Conservation (phyloP, 306 rosid species). For the Lathyrus oleraceus region DNA sequence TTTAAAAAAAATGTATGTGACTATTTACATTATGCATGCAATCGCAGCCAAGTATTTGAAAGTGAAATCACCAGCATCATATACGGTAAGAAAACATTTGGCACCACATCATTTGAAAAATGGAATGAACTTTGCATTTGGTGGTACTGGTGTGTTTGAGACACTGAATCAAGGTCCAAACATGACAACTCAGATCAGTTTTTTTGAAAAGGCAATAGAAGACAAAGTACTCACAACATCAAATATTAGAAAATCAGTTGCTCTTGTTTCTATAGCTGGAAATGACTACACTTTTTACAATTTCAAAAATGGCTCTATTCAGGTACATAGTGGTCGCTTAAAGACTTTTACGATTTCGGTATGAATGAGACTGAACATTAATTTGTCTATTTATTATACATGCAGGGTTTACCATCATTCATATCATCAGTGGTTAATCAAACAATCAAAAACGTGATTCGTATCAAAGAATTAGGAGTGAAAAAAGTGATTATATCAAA, state of each 20-base stretch:
- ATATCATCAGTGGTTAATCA: slow-evolving; percentile 61
- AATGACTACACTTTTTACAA: slow-evolving; percentile 65
- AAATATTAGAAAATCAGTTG: slow-evolving; percentile 57
- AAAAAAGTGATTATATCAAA: slow-evolving; percentile 56
- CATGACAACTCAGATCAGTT: slow-evolving; percentile 83
- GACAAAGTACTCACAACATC: slow-evolving; percentile 32
- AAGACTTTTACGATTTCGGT: too few species aligned
- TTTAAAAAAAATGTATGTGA: background rate
- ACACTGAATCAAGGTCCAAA: slow-evolving; percentile 58
- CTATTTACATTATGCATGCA: background rate
- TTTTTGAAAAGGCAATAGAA: slow-evolving; percentile 42
- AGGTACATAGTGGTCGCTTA: too few species aligned
- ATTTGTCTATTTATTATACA: background rate
- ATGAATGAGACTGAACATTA: too few species aligned
- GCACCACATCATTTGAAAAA: slow-evolving; percentile 45
- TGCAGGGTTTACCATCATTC: slow-evolving; percentile 60
- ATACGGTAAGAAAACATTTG: slow-evolving; percentile 42
- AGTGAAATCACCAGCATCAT: too few species aligned
- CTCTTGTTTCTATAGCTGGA: slow-evolving; percentile 70
- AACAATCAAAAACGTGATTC: slow-evolving; percentile 45
- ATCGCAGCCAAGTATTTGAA: too few species aligned
- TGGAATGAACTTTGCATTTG: slow-evolving; percentile 85
- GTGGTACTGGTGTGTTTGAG: slow-evolving; percentile 82
- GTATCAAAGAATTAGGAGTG: slow-evolving; percentile 66
- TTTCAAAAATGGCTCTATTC: slow-evolving; percentile 43